Conservation (phyloP, 2,329 filamentous ascomycete genomes). For the Paracorniculantispora psalliotae region DNA sequence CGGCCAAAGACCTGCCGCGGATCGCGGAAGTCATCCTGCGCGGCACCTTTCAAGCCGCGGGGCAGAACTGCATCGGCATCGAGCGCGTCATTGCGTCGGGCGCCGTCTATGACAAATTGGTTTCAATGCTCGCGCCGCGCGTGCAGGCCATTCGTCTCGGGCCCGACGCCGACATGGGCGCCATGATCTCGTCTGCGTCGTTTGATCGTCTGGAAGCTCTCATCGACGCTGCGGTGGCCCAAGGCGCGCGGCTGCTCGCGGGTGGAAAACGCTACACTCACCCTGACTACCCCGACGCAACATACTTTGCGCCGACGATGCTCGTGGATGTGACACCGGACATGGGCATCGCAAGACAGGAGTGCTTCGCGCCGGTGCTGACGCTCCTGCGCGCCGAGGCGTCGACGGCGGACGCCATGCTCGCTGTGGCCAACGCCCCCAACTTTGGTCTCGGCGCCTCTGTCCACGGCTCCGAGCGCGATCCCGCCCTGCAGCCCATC, state of each 20-base stretch:
- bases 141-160: conserved; percentile 73
- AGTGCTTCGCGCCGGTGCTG: conserved; percentile 91
- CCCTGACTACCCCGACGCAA: conserved; percentile 68
- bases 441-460: conserved; percentile 82
- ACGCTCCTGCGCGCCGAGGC: conserved; percentile 70
- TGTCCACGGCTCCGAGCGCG: conserved; percentile 69
- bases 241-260: conserved; percentile 75
- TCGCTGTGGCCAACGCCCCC: conserved; percentile 77
- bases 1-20: conserved; percentile 58
- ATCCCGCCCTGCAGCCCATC: conserved; percentile 57
- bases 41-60: conserved; percentile 89
- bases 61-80: conserved; percentile 97
- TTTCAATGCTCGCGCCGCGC: conserved; percentile 65
- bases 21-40: conserved; percentile 82
- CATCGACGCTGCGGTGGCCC: conserved; percentile 68
- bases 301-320: conserved; percentile 90
- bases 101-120: conserved; percentile 67
- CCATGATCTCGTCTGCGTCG: conserved; percentile 74
- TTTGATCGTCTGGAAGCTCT: conserved; percentile 74
- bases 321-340: conserved; percentile 79
- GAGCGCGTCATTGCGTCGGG: conserved; percentile 84
- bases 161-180: conserved; percentile 75
- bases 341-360: conserved; percentile 85
- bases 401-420: conserved; percentile 57
- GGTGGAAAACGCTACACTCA: conserved; percentile 72